Base-by-base conservation (phyloP, 108 stramenopile species). In the Seminavis robusta region DNA sequence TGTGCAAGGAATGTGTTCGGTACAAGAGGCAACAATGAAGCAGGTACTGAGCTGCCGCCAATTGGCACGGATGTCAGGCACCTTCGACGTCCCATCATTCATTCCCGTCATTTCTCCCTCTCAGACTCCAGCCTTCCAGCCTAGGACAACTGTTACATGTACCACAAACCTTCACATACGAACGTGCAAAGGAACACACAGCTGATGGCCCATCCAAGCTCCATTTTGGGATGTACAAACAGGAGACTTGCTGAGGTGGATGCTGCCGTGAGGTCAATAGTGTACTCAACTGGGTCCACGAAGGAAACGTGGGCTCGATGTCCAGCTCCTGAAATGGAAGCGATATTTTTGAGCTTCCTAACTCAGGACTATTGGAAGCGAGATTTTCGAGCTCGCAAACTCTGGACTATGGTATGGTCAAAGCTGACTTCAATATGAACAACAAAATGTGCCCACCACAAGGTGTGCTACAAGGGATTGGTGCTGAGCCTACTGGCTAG, bases 401-500 rank as follows among this genome's bases (percentile, higher is more conserved):
- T n/a, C n/a, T n/a, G n/a, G n/a, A n/a, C n/a, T n/a, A n/a, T n/a
- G n/a, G n/a, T n/a, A 53, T 64, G 1, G 43, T 44, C 16, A 33
- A 64, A 26, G 63, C 63, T 9, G 19, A 52, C 10, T 64, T 42
- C 45, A 64, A 64, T 54, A 23, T 55, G 13, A 3, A 21, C 6
- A 64, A 64, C 43, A 64, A 64, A 23, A 3, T 4, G 11, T n/a
- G 30, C 4, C 44, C 51, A 3, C 48, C 40, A n/a, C 50, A 50
- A 17, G 56, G 62, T 25, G 27, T 65, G 21, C 28, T 23, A 5
- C 76, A 77, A 55, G 76, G 76, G 8, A 71, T 63, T 44, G 69
- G 64, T 3, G 59, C 46, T 33, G 69, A 42, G 9, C 75, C 75
- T 5, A 51, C 56, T 15, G 48, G 45, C 19, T 76, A 69, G 75